A percentile compares a stretch with the other conserved stretches of the same genome.
Conservation (phyloP, 345 rosid species). For the Gossypium australe region DNA sequence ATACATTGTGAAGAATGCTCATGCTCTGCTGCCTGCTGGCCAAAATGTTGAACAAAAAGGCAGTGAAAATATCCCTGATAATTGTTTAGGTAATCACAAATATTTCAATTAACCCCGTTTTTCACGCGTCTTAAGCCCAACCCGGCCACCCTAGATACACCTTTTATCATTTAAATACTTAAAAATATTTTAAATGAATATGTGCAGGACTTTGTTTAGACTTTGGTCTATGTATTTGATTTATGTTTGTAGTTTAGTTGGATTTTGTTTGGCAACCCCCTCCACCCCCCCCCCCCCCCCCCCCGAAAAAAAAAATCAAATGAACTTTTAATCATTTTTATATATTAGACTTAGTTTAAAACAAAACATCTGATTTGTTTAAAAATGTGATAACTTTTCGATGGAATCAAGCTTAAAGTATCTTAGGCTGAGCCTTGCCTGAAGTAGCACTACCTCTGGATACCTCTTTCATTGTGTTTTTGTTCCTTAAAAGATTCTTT, state of each 20-base stretch:
- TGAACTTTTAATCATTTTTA: neutral
- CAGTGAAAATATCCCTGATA: constrained; percentile 26
- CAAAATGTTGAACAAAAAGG: constrained; percentile 24
- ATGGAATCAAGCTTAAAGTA: neutral
- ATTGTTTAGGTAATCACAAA: constrained; percentile 43
- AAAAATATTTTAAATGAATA: neutral
- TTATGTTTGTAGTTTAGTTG: too few relatives aligned
- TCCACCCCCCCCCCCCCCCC: too few relatives aligned
- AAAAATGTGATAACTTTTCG: neutral
- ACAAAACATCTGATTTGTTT: neutral
- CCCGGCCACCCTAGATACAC: too few relatives aligned
- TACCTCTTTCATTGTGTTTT: neutral
- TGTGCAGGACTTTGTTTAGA: too few relatives aligned
- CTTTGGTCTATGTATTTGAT: too few relatives aligned
- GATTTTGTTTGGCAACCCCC: too few relatives aligned
- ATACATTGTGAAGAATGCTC: constrained; percentile 70
- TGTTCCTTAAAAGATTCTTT: neutral
- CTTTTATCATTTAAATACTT: neutral
- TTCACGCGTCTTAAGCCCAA: neutral
- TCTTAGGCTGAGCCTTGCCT: neutral
- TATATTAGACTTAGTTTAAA: neutral
- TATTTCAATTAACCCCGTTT: neutral
- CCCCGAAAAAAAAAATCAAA: too few relatives aligned
- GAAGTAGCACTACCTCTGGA: neutral
- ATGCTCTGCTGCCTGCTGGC: constrained; percentile 29